Evolutionary conservation across 306 rosid species (phyloP).

Genomic region (Carpinus viminea): DNA sequence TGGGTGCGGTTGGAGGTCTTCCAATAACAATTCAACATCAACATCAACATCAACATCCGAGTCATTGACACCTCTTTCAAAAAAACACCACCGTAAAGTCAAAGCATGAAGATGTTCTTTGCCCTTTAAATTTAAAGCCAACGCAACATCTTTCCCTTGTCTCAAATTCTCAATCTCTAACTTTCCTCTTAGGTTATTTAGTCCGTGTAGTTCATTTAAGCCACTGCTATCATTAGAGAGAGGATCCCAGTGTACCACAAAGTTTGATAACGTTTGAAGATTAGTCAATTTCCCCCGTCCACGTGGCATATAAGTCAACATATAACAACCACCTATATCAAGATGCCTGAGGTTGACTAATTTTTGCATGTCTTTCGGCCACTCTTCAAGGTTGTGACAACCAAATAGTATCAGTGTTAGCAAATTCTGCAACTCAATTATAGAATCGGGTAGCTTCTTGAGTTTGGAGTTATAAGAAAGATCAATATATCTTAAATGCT

Average conservation of each 20-base stretch:
- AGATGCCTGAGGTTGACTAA: conserved; percentile 21
- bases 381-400: neutral
- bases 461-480: neutral
- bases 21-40: neutral
- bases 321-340: neutral
- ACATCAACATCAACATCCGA: neutral
- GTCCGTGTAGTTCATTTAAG: neutral
- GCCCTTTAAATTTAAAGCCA: neutral
- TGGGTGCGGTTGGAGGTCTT: neutral
- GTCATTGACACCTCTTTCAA: neutral
- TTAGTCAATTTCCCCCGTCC: neutral
- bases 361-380: conserved; percentile 2
- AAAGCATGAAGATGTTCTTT: neutral
- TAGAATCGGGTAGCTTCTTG: neutral
- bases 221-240: neutral
- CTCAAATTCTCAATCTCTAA: conserved; percentile 8
- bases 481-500: neutral
- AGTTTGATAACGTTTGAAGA: conserved; percentile 17
- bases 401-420: neutral
- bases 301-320: conserved; percentile 5
- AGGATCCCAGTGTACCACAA: neutral
- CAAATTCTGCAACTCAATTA: neutral
- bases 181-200: neutral
- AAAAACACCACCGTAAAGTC: conserved; percentile 13
- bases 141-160: neutral